These are phyloP conservation scores for Colletotrichum phormii DNA, from an alignment of 2,329 filamentous ascomycete species.

Conservation along the genomic window DNA sequence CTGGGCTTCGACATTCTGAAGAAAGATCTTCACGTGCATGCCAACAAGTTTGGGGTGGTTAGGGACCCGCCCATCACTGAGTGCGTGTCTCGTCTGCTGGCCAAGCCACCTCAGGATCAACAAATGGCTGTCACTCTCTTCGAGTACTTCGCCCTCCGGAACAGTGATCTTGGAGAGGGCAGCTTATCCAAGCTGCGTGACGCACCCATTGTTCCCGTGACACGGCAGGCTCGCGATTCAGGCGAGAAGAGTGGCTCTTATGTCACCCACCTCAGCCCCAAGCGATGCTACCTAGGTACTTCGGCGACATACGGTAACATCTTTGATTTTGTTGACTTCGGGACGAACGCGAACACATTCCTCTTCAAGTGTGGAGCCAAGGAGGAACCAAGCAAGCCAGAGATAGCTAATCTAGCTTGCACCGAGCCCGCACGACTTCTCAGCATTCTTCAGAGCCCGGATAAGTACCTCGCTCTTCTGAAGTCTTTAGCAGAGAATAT, in stretches of 20 bases:
- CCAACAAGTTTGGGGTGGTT: constrained; percentile 80
- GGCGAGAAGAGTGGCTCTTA: constrained; percentile 37
- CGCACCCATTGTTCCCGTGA: constrained; percentile 79
- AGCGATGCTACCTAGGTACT: constrained; percentile 82
- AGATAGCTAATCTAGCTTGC: constrained; percentile 87
- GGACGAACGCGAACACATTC: constrained; percentile 87
- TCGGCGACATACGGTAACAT: constrained; percentile 82
- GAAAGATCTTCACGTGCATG: constrained; percentile 82
- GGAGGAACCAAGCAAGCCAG: constrained; percentile 86
- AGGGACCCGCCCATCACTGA: constrained; percentile 81
- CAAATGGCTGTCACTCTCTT: constrained; percentile 79
- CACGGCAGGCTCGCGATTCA: constrained; percentile 40
- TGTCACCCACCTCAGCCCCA: constrained; percentile 73
- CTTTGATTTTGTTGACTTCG: constrained; percentile 97
- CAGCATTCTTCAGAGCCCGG: constrained; percentile 80
- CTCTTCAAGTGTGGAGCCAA: constrained; percentile 90
- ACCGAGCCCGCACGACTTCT: constrained; percentile 86
- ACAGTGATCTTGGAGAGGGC: constrained; percentile 76
- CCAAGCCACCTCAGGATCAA: constrained; percentile 75
- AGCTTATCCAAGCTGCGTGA: constrained; percentile 71
- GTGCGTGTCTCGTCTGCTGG: constrained; percentile 80
- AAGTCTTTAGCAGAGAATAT: constrained; percentile 83
- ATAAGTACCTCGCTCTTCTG: constrained; percentile 88
- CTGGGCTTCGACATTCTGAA: constrained; percentile 85
- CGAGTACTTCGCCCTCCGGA: constrained; percentile 82